Conservation (phyloP, 1,284 basidiomycete genomes). For the Sporisorium scitamineum region DNA sequence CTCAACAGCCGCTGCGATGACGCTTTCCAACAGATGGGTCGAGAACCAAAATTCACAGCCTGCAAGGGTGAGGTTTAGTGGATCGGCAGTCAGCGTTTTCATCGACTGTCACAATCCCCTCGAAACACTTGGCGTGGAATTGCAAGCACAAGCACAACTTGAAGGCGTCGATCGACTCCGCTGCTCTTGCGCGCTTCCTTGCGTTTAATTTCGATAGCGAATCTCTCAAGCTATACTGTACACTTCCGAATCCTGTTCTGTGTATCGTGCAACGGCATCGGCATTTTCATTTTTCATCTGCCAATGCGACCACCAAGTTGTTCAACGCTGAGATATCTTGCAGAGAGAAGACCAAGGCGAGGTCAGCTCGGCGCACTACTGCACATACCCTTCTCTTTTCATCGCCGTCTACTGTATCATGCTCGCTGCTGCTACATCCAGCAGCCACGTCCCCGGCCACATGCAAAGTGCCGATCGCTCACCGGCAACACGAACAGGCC, state of each 20-base stretch:
- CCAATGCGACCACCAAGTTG: too few relatives aligned
- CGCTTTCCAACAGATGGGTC: constrained; percentile 19
- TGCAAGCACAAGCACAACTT: too few relatives aligned
- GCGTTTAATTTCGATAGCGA: not conserved
- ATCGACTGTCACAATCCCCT: not conserved
- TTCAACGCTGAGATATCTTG: not conserved
- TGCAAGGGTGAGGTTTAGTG: not conserved
- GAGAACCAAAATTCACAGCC: not conserved
- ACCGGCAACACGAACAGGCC: too few relatives aligned
- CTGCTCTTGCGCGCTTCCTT: not conserved
- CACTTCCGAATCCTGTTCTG: not conserved
- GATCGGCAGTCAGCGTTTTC: constrained; percentile 13
- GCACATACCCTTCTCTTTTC: not conserved
- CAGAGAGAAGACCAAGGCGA: not conserved
- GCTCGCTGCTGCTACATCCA: not conserved
- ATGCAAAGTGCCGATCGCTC: not conserved
- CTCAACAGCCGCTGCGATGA: constrained; percentile 8
- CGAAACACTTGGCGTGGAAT: constrained; percentile 1
- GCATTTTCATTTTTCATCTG: not conserved
- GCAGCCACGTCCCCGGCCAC: not conserved
- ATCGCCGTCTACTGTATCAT: not conserved
- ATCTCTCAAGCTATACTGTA: too few relatives aligned
- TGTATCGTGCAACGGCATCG: not conserved
- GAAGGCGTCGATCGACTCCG: too few relatives aligned
- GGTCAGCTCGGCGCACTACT: not conserved